phyloP scores from a whole-genome alignment of 495 filamentous ascomycete genomes.

The Penicillium mononematosum region DNA sequence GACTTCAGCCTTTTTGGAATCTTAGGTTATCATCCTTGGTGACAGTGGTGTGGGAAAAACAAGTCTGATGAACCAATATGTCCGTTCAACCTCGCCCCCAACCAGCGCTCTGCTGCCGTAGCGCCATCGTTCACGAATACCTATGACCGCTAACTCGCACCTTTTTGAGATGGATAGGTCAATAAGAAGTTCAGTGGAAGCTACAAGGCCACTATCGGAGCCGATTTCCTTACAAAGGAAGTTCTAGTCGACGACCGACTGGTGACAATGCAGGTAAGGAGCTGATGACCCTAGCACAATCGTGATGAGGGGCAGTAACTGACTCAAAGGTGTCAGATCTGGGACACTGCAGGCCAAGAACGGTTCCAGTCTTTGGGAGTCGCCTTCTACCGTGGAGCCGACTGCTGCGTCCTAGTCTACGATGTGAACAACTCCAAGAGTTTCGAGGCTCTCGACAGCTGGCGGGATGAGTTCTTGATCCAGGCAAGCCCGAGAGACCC shows the following conservation, averaged over 20 bases:
- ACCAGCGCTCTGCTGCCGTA: slow-evolving; percentile 7
- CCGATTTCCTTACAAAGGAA: slow-evolving; percentile 98
- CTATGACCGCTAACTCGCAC: slow-evolving; percentile 24
- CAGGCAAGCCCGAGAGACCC: slow-evolving; percentile 95
- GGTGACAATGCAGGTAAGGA: slow-evolving; percentile 93
- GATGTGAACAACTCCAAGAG: slow-evolving; percentile 99
- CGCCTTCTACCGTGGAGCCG: slow-evolving; percentile 95
- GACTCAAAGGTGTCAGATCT: slow-evolving; percentile 61
- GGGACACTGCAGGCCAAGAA: slow-evolving; percentile 98
- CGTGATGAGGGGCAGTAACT: slow-evolving; percentile 9
- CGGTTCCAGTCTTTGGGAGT: slow-evolving; percentile 97
- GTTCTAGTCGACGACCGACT: slow-evolving; percentile 95
- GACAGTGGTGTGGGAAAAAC: slow-evolving; percentile 99
- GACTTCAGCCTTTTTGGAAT: slow-evolving; percentile 1
- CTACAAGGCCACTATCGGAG: slow-evolving; percentile 99
- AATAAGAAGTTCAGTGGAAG: slow-evolving; percentile 99
- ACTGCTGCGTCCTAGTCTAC: slow-evolving; percentile 98
- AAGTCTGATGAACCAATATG: slow-evolving; percentile 99
- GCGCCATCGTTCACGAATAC: slow-evolving; percentile 8
- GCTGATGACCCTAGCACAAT: slow-evolving; percentile 1
- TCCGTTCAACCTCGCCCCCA: slow-evolving; percentile 48
- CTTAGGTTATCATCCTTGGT: slow-evolving; percentile 93
- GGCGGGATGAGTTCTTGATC: slow-evolving; percentile 98
- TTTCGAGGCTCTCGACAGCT: slow-evolving; percentile 97
- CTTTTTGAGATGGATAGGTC: slow-evolving; percentile 58